Evolutionary conservation across 179 eudicot species (phyloP).

Genomic region (Spergularia azorica): DNA sequence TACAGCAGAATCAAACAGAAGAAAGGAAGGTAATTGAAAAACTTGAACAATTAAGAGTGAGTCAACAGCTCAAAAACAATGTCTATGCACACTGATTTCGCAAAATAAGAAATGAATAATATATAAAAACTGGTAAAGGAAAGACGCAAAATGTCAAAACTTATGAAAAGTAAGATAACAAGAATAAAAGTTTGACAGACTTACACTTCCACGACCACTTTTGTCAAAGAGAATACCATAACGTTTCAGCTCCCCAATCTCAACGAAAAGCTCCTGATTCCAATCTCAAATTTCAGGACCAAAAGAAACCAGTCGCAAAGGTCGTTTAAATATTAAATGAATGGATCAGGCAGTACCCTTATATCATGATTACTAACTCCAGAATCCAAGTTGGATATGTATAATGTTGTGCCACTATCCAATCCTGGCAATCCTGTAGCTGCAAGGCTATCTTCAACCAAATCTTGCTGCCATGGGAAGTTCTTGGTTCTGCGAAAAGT

Average conservation of each 20-base stretch:
- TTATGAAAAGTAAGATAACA: background rate
- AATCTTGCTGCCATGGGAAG: constrained; percentile 79
- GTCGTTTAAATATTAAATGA: constrained; percentile 34
- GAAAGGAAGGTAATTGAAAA: background rate
- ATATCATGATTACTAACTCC: constrained; percentile 93
- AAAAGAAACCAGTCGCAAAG: constrained; percentile 38
- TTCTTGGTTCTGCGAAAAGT: constrained; percentile 72
- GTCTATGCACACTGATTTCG: no score
- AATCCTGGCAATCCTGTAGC: constrained; percentile 70
- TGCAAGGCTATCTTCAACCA: constrained; percentile 88
- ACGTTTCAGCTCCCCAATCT: constrained; percentile 88
- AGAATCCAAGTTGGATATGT: constrained; percentile 73
- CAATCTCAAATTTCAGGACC: constrained; percentile 49
- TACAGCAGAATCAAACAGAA: background rate
- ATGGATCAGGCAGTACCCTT: constrained; percentile 67
- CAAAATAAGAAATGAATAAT: background rate
- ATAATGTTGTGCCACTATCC: constrained; percentile 70
- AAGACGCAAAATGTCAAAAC: background rate
- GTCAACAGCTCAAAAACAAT: no score
- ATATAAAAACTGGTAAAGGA: background rate
- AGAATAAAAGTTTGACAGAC: constrained; percentile 23
- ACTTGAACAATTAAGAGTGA: background rate
- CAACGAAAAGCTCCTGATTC: constrained; percentile 89
- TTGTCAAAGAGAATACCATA: constrained; percentile 85
- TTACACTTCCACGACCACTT: constrained; percentile 83